Percentiles rank a stretch among this genome's conserved stretches.
Conservation (phyloP, 768 basidiomycete species). For the Kwoniella heveanensis region DNA sequence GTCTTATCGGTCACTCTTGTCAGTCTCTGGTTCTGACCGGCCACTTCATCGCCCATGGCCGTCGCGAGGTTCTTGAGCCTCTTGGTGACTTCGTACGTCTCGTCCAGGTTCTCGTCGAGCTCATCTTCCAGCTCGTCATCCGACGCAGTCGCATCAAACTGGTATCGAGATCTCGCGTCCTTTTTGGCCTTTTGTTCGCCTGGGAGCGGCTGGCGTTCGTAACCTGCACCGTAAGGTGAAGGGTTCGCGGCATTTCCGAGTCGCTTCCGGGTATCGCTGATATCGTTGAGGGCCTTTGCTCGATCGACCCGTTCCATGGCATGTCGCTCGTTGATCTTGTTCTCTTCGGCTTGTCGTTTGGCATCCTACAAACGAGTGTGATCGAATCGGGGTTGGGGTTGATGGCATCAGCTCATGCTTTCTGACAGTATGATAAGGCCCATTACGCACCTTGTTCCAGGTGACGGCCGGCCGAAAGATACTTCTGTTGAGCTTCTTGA, state of each 20-base stretch:
- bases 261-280: slow-evolving; percentile 82
- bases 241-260: slow-evolving; percentile 73
- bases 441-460: slow-evolving; percentile 71
- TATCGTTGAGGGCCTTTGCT: slow-evolving; percentile 80
- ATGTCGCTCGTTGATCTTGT: slow-evolving; percentile 79
- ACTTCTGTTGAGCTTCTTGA: slow-evolving; percentile 89
- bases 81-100: slow-evolving; percentile 76
- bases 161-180: slow-evolving; percentile 77
- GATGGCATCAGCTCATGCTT: too few relatives aligned
- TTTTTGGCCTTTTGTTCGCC: slow-evolving; percentile 64
- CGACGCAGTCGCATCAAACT: slow-evolving; percentile 85
- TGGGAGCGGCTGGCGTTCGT: slow-evolving; percentile 60
- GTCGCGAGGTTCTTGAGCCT: slow-evolving; percentile 74
- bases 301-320: slow-evolving; percentile 81
- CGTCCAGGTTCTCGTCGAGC: slow-evolving; percentile 85
- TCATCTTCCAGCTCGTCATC: slow-evolving; percentile 96
- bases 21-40: slow-evolving; percentile 79
- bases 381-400: too few relatives aligned
- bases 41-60: slow-evolving; percentile 85
- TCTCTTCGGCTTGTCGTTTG: slow-evolving; percentile 84
- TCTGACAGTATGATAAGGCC: too few relatives aligned
- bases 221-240: slow-evolving; percentile 58
- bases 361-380: slow-evolving; percentile 61
- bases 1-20: slow-evolving; percentile 78
- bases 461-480: slow-evolving; percentile 91